Evolutionary conservation across 352 stramenopile species (phyloP).

Genomic region (Globisporangium acanthophoron): DNA sequence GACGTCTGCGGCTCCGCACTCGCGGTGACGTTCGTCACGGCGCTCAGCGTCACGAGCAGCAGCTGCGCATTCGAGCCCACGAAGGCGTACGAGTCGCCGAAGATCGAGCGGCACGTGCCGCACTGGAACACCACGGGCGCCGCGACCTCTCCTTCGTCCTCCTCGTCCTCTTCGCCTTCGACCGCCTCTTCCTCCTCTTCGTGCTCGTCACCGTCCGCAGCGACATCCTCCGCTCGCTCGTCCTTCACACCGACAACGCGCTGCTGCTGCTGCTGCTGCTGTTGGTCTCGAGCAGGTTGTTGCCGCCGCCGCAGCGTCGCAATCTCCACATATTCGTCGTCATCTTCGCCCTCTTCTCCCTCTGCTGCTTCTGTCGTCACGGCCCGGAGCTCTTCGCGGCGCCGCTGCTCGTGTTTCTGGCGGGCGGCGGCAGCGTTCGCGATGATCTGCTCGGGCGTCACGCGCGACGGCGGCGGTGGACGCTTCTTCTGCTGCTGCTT

Average conservation of each 20-base stretch:
- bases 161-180: slow-evolving; percentile 19
- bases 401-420: slow-evolving; percentile 3
- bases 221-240: slow-evolving; percentile 5
- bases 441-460: slow-evolving; percentile 15
- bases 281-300: neutral
- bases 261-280: neutral
- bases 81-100: slow-evolving; percentile 80
- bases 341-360: slow-evolving; percentile 6
- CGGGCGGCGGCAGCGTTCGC: slow-evolving; percentile 2
- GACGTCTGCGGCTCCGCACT: slow-evolving; percentile 46
- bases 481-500: neutral
- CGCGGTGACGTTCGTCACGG: slow-evolving; percentile 57
- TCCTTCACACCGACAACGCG: slow-evolving; percentile 4
- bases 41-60: slow-evolving; percentile 69
- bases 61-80: slow-evolving; percentile 70
- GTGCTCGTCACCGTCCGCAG: neutral
- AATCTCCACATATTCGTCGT: neutral
- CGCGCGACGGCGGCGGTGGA: neutral
- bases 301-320: neutral
- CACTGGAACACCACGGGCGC: slow-evolving; percentile 83
- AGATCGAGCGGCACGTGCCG: slow-evolving; percentile 75
- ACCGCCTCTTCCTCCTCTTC: slow-evolving; percentile 33
- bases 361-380: neutral
- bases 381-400: slow-evolving; percentile 6
- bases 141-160: slow-evolving; percentile 37